A percentile compares a stretch with the other conserved stretches of the same genome.
Evolutionary conservation across 805 yeast species (phyloP).

Genomic region (Starmerella powellii): DNA sequence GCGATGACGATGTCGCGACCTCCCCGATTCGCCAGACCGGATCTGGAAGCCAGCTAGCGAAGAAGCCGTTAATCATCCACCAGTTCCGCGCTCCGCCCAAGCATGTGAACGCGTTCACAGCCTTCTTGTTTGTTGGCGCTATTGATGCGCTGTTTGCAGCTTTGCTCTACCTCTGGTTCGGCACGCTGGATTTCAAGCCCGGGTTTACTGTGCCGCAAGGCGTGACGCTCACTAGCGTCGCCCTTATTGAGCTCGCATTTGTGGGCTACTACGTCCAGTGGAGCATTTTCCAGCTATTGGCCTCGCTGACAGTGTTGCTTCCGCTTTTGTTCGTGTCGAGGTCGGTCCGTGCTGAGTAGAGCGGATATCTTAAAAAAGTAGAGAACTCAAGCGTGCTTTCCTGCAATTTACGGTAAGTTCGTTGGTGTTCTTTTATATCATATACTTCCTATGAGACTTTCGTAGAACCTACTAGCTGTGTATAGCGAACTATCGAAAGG

Average conservation of each 20-base stretch:
- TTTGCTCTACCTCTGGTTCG: conserved; percentile 34
- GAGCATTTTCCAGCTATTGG: conserved; percentile 48
- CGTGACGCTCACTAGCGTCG: conserved; percentile 34
- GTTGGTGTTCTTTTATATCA: too few species aligned
- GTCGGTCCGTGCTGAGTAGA: too few species aligned
- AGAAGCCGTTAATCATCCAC: conserved; percentile 52
- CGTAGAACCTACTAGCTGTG: too few species aligned
- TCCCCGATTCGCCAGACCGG: conserved; percentile 8
- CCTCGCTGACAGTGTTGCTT: conserved; percentile 37
- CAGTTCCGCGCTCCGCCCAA: conserved; percentile 44
- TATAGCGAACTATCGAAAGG: too few species aligned
- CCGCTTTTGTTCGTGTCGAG: conserved; percentile 51
- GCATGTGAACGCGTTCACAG: conserved; percentile 41
- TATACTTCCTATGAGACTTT: too few species aligned
- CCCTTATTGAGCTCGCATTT: conserved; percentile 43
- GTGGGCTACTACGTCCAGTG: conserved; percentile 46
- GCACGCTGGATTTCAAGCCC: not conserved
- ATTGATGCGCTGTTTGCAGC: conserved; percentile 35
- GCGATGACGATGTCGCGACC: conserved; percentile 16
- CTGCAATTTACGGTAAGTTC: too few species aligned
- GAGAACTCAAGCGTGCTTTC: too few species aligned
- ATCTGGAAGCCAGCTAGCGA: conserved; percentile 26
- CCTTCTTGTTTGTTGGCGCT: conserved; percentile 39
- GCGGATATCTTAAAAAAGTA: too few species aligned
- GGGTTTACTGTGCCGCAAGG: not conserved